phyloP scores from a whole-genome alignment of 2,329 filamentous ascomycete species.

The Cytospora paraplurivora region DNA sequence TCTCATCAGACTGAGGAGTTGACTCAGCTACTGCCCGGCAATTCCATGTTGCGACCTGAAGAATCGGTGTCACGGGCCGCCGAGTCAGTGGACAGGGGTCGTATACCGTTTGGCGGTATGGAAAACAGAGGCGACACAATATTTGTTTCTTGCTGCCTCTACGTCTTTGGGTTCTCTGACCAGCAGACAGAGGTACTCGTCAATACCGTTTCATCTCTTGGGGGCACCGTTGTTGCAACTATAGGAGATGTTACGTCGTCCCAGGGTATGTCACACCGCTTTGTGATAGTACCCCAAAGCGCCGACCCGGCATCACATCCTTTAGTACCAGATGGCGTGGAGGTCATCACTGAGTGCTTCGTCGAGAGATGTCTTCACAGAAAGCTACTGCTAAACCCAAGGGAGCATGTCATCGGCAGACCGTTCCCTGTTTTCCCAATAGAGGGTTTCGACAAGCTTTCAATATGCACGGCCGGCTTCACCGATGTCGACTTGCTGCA shows the following conservation, averaged over 20 bases:
- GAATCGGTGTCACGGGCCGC: constrained; percentile 6
- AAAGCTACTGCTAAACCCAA: constrained; percentile 65
- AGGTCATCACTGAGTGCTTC: constrained; percentile 85
- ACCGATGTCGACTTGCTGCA: constrained; percentile 83
- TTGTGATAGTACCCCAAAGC: constrained; percentile 58
- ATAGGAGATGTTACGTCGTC: constrained; percentile 44
- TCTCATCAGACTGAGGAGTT: constrained; percentile 24
- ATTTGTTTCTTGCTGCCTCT: constrained; percentile 60
- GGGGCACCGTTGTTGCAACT: constrained; percentile 47
- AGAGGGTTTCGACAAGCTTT: constrained; percentile 67
- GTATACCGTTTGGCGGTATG: constrained; percentile 32
- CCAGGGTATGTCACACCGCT: constrained; percentile 41
- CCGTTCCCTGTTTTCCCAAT: constrained; percentile 76
- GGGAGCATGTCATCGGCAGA: constrained; percentile 70
- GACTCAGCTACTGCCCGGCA: constrained; percentile 20
- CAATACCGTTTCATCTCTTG: constrained; percentile 51
- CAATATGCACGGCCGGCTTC: constrained; percentile 81
- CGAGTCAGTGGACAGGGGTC: constrained; percentile 14
- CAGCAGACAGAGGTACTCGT: constrained; percentile 53
- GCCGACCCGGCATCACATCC: constrained; percentile 51
- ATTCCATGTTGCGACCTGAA: constrained; percentile 16
- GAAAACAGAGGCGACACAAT: constrained; percentile 43
- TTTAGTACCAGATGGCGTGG: constrained; percentile 42
- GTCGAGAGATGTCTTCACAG: constrained; percentile 84
- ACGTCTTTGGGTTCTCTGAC: constrained; percentile 60